These are phyloP conservation scores for Porodaedalea pini DNA, from an alignment of 1,284 basidiomycete species.

Conservation along the genomic window DNA sequence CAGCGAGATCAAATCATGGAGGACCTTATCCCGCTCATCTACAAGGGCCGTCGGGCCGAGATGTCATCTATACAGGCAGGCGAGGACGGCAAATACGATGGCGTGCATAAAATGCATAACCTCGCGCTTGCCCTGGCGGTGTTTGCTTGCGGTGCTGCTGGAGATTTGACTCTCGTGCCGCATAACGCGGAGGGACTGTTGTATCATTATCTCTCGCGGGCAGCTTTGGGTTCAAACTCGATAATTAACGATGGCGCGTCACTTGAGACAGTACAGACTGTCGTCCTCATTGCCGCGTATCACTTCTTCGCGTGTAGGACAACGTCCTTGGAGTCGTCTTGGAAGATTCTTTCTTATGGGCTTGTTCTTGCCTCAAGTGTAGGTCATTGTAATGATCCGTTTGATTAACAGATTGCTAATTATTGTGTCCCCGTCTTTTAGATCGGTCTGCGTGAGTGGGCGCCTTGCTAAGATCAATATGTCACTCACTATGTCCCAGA, in stretches of 20 bases:
- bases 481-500: slow-evolving; percentile 19
- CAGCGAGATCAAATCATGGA: slow-evolving; percentile 19
- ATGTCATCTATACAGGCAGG: background rate
- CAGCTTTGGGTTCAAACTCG: slow-evolving; percentile 59
- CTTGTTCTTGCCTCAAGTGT: slow-evolving; percentile 65
- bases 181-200: slow-evolving; percentile 39
- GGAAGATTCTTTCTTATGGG: slow-evolving; percentile 56
- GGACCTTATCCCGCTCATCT: slow-evolving; percentile 13
- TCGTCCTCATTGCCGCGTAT: slow-evolving; percentile 65
- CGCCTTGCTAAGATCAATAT: background rate
- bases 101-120: slow-evolving; percentile 33
- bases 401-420: slow-evolving; percentile 6
- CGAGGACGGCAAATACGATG: background rate
- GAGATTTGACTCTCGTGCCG: slow-evolving; percentile 45
- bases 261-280: slow-evolving; percentile 62
- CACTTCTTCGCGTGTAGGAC: slow-evolving; percentile 50
- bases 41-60: slow-evolving; percentile 1
- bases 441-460: slow-evolving; percentile 60
- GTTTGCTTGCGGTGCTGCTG: slow-evolving; percentile 55
- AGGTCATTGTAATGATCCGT: slow-evolving; percentile 28
- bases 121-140: slow-evolving; percentile 55
- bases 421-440: slow-evolving; percentile 30
- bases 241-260: slow-evolving; percentile 63
- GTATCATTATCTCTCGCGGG: slow-evolving; percentile 54
- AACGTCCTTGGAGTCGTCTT: slow-evolving; percentile 59